Conservation (phyloP, 2,329 filamentous ascomycete genomes). For the Macrophomina tecta region DNA sequence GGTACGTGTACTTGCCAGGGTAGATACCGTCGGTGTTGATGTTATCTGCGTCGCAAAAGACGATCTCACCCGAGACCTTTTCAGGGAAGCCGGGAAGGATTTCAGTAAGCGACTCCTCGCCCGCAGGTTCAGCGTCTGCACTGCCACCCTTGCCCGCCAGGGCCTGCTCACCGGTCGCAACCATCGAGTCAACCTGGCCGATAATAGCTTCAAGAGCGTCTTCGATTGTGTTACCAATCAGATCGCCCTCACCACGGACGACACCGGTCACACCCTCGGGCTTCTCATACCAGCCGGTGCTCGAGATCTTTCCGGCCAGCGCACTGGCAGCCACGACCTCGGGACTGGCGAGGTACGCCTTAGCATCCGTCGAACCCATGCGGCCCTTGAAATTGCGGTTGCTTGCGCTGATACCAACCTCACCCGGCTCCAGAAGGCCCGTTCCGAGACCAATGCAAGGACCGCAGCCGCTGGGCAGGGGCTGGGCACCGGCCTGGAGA, state of each 20-base stretch:
- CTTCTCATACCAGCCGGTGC: constrained; percentile 78
- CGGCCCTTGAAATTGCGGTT: constrained; percentile 93
- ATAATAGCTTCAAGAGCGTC: constrained; percentile 76
- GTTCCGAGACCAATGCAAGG: constrained; percentile 86
- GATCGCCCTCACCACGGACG: constrained; percentile 73
- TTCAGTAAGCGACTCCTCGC: constrained; percentile 61
- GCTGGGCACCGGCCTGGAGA: constrained; percentile 76
- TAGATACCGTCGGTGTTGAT: constrained; percentile 95
- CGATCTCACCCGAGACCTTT: constrained; percentile 81
- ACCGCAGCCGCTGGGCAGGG: constrained; percentile 76
- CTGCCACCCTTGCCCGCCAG: constrained; percentile 42
- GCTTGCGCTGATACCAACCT: constrained; percentile 81
- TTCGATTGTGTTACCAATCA: constrained; percentile 67
- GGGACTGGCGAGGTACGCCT: constrained; percentile 86
- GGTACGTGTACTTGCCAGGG: constrained; percentile 89
- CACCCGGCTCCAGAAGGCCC: constrained; percentile 81
- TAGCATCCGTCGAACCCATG: constrained; percentile 80
- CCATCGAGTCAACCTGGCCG: constrained; percentile 68
- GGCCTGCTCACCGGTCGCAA: constrained; percentile 60
- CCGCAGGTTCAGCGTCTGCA: constrained; percentile 38
- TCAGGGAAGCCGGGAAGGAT: constrained; percentile 87
- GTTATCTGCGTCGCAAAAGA: constrained; percentile 86
- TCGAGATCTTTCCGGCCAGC: constrained; percentile 72
- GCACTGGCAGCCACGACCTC: constrained; percentile 93
- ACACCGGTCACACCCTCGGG: constrained; percentile 72